phyloP scores from a whole-genome alignment of 208 protist genomes.

The Tritrichomonas musculus region DNA sequence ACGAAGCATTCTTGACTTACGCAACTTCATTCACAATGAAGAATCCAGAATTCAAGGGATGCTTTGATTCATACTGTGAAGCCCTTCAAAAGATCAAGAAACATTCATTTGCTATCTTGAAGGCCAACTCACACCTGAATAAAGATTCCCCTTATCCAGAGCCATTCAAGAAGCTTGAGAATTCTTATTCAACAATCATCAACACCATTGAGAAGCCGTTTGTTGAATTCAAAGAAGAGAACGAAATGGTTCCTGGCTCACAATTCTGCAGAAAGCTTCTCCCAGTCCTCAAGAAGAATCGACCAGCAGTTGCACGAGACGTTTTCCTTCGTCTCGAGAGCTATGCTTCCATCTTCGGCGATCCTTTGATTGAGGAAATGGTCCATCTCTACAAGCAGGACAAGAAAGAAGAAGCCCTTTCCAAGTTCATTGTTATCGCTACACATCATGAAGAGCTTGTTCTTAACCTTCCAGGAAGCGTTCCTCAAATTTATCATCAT shows the following conservation, averaged over 20 bases:
- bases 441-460: not conserved
- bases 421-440: not conserved
- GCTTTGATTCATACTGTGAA: not conserved
- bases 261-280: not conserved
- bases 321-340: not conserved
- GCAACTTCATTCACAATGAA: no score
- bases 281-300: not conserved
- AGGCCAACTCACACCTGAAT: not conserved
- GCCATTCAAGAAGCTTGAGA: not conserved
- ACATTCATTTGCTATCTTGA: not conserved
- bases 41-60: no score
- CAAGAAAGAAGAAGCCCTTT: not conserved
- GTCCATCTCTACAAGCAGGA: no score
- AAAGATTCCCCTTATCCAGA: not conserved
- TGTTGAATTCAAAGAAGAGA: not conserved
- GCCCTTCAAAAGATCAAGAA: not conserved
- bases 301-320: not conserved
- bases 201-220: not conserved
- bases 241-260: not conserved
- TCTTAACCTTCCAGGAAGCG: not conserved
- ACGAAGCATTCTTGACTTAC: no score
- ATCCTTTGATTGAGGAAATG: not conserved
- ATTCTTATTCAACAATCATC: not conserved
- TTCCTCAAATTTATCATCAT: not conserved
- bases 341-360: not conserved